Evolutionary conservation across 768 basidiomycete species (phyloP).

Genomic region (Naganishia friedmannii): DNA sequence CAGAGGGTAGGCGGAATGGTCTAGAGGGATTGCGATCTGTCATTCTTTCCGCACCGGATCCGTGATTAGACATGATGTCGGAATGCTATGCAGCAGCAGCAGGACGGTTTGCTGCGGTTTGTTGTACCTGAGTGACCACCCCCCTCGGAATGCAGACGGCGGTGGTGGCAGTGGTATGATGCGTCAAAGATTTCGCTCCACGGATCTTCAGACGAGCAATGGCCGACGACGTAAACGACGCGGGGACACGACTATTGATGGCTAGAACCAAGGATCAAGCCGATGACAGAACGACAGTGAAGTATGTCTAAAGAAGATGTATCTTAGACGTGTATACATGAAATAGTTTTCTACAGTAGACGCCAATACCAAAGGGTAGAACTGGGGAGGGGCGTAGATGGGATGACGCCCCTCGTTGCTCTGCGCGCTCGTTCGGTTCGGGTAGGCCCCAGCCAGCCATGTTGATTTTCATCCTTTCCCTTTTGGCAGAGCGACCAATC

Average conservation of each 20-base stretch:
- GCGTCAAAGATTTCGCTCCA: neutral
- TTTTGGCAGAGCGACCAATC: neutral
- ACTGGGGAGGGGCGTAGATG: neutral
- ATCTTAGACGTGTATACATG: neutral
- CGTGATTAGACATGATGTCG: constrained; percentile 6
- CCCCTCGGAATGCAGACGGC: neutral
- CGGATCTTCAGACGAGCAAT: neutral
- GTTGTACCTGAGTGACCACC: neutral
- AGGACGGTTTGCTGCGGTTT: neutral
- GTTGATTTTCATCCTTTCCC: neutral
- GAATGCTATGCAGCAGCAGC: no score
- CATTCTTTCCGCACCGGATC: neutral
- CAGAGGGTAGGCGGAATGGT: neutral
- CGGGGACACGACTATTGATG: neutral
- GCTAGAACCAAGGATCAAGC: neutral
- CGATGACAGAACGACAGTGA: neutral
- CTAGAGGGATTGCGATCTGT: neutral
- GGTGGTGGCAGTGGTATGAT: neutral
- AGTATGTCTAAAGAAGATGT: no score
- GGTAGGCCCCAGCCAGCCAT: no score
- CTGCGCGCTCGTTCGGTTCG: no score
- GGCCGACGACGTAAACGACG: neutral
- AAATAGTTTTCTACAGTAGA: neutral
- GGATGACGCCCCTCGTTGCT: neutral
- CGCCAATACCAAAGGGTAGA: neutral